Percentiles rank a stretch among this genome's conserved stretches.
Evolutionary conservation across 2,329 filamentous ascomycete species (phyloP).

Genomic region (Penicillium crustosum): DNA sequence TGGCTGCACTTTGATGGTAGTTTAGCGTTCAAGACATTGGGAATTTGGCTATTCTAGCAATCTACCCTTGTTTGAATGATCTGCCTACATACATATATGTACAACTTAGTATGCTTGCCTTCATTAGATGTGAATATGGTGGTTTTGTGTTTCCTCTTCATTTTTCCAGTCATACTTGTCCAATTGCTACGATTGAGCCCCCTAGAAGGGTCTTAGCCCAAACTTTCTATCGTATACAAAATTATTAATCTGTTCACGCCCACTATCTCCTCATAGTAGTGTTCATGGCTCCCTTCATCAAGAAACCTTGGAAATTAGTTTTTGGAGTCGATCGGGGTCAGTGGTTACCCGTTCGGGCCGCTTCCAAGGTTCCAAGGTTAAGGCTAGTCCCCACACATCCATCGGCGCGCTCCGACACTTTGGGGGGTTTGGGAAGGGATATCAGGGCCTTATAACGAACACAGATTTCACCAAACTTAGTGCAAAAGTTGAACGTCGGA

Average conservation of each 20-base stretch:
- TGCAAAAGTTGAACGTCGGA: background rate
- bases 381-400: background rate
- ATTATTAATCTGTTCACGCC: background rate
- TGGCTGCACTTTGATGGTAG: background rate
- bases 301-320: background rate
- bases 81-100: background rate
- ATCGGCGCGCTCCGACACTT: background rate
- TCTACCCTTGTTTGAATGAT: background rate
- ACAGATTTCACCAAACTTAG: background rate
- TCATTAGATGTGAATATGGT: background rate
- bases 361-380: too few species aligned
- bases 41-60: background rate
- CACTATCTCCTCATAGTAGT: background rate
- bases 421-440: too few species aligned
- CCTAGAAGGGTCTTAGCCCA: background rate
- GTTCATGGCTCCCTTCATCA: background rate
- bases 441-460: too few species aligned
- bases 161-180: background rate
- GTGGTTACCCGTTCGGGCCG: background rate
- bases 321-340: background rate
- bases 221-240: background rate
- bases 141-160: background rate
- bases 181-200: background rate
- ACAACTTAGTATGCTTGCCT: background rate
- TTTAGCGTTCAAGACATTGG: too few species aligned